Base-by-base conservation (phyloP, 305 asterid species). In the Lippia alba region DNA sequence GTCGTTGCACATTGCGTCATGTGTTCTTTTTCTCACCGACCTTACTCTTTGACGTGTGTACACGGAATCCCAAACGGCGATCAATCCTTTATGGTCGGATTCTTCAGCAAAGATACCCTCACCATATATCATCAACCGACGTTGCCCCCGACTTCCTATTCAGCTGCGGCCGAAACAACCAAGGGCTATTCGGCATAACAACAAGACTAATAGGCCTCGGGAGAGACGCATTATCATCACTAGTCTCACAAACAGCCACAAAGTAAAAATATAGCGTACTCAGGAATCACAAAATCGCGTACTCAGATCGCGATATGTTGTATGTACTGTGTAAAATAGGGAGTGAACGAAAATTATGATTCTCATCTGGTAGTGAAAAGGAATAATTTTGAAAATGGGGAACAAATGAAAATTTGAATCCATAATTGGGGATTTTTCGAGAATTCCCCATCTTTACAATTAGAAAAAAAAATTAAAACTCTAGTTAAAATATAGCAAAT, bases 161-260 rank as follows among this genome's bases (percentile, higher is more conserved):
- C 18, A 97, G 98, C 0, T 92, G 97, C n/a, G 97, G 98, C 14
- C 87, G 84, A 33, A 68, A 84, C 56, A 92, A 89, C 66, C 70
- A 58, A 8, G 98, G 97, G 2, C 56, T 83, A 7, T 90, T 90
- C n/a, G 96, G 95, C 0, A 71, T 33, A 1, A 74, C 88, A 0
- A 87, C 97, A 1, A 97, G 98, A 0, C 10, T 92, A 33, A 32
- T 92, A 9, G 98, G 98, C 16, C 90, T 90, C 0, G 96, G 93
- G 6, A 75, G 85, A 39, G 84, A 80, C 56, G 50, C 82, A 3
- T 56, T 83, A 1, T 92, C 97, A 1, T 92, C 97, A 4, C 4
- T 90, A 0, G 80, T 89, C 0, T 86, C 93, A 1, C 98, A 89
- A 69, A 86, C 92, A 1, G 76, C 84, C 1, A 15, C 56, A 1